Evolutionary conservation across 176 grass and related monocot species (phyloP).

Genomic region (Hsuehochloa calcarea): DNA sequence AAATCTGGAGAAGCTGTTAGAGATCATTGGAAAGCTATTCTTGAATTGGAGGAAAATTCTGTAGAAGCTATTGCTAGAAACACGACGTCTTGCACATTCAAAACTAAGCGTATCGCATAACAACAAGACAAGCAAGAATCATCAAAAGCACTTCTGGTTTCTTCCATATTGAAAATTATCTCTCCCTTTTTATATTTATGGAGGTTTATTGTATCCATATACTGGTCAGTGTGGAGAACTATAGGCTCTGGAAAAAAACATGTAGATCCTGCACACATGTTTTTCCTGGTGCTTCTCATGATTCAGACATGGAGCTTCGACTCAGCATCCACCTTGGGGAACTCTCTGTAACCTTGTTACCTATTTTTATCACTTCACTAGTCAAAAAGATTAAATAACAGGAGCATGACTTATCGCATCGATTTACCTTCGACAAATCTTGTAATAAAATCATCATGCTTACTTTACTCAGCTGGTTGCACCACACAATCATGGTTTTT

Average conservation of each 20-base stretch:
- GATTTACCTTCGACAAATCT: conserved; percentile 40
- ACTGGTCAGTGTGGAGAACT: conserved; percentile 30
- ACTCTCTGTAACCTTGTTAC: conserved; percentile 54
- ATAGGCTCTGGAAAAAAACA: conserved; percentile 27
- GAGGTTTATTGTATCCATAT: conserved; percentile 45
- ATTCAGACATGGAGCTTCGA: conserved; percentile 46
- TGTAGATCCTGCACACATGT: conserved; percentile 15
- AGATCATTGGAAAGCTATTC: conserved; percentile 52
- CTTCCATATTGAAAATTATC: conserved; percentile 44
- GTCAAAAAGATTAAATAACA: conserved; percentile 23
- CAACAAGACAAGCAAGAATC: conserved; percentile 30
- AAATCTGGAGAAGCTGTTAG: conserved; percentile 46
- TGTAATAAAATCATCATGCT: conserved; percentile 51
- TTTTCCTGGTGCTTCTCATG: conserved; percentile 45
- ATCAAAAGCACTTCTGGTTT: conserved; percentile 38
- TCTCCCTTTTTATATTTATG: conserved; percentile 48
- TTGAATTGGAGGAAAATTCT: conserved; percentile 65
- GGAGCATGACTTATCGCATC: conserved; percentile 24
- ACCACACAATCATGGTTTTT: conserved; percentile 49
- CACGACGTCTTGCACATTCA: conserved; percentile 55
- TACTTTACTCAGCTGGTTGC: conserved; percentile 53
- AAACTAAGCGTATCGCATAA: conserved; percentile 34
- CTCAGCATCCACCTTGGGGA: conserved; percentile 58
- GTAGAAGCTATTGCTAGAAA: conserved; percentile 66
- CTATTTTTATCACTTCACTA: background rate